These are phyloP conservation scores for Pseudogymnoascus sp. DNA, from an alignment of 2,329 filamentous ascomycete species.

Conservation along the genomic window DNA sequence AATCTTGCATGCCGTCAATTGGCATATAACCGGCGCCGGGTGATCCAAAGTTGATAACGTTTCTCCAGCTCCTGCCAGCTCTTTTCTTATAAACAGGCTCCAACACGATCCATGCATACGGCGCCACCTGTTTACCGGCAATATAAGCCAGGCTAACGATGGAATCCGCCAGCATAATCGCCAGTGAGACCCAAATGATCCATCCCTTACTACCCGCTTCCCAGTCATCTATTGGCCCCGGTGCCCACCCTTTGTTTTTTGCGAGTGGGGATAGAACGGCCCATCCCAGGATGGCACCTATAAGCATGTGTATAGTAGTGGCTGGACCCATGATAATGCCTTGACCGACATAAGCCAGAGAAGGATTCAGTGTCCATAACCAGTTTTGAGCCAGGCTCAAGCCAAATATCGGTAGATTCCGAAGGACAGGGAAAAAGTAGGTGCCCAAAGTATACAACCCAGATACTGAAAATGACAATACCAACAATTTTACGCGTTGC, in stretches of 20 bases:
- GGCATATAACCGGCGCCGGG: slow-evolving; percentile 23
- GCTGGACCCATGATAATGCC: slow-evolving; percentile 97
- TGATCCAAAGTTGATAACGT: slow-evolving; percentile 19
- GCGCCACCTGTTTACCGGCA: slow-evolving; percentile 52
- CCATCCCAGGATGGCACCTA: slow-evolving; percentile 87
- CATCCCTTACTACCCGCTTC: slow-evolving; percentile 89
- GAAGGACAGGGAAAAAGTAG: slow-evolving; percentile 80
- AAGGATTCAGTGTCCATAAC: slow-evolving; percentile 95
- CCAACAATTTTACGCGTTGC: slow-evolving; percentile 32
- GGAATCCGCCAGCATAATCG: slow-evolving; percentile 94
- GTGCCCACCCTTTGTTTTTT: slow-evolving; percentile 79
- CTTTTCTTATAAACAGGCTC: slow-evolving; percentile 24
- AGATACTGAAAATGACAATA: slow-evolving; percentile 50
- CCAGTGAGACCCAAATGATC: slow-evolving; percentile 94
- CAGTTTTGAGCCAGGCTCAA: slow-evolving; percentile 63
- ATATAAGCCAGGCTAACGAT: slow-evolving; percentile 81
- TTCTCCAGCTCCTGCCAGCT: slow-evolving; percentile 25
- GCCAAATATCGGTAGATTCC: slow-evolving; percentile 82
- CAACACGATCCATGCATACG: slow-evolving; percentile 34
- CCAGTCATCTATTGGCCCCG: slow-evolving; percentile 80
- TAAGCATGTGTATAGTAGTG: slow-evolving; percentile 89
- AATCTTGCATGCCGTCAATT: slow-evolving; percentile 18
- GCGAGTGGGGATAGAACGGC: slow-evolving; percentile 81
- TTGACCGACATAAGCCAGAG: slow-evolving; percentile 93
- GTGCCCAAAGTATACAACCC: slow-evolving; percentile 68